Evolutionary conservation across 1,284 basidiomycete species (phyloP).

Genomic region (Pseudomicrostroma phylloplanum): DNA sequence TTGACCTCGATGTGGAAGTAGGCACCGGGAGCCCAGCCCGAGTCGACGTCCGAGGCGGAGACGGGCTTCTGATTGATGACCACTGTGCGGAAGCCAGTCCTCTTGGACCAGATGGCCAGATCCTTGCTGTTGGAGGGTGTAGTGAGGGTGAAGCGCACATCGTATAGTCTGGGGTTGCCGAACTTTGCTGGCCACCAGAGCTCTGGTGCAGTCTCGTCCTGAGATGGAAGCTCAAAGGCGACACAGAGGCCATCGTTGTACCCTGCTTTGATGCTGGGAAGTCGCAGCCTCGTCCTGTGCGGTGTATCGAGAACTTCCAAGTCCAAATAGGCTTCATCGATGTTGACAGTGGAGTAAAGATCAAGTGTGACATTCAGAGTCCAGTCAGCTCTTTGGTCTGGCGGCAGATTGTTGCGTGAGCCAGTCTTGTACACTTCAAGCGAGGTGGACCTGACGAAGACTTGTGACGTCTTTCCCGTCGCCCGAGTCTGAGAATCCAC

Average conservation of each 20-base stretch:
- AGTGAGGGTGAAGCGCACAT: constrained; percentile 16
- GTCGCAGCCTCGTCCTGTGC: constrained; percentile 13
- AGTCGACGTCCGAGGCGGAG: constrained; percentile 15
- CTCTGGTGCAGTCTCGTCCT: constrained; percentile 18
- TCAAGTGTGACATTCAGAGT: constrained; percentile 37
- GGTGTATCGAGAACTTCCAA: constrained; percentile 16
- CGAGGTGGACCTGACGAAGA: constrained; percentile 6
- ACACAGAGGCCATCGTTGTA: constrained; percentile 17
- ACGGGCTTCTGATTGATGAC: constrained; percentile 26
- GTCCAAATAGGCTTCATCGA: constrained; percentile 12
- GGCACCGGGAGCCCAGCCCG: constrained; percentile 23
- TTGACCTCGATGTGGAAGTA: constrained; percentile 33
- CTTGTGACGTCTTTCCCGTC: constrained; percentile 3
- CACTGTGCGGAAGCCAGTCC: constrained; percentile 35
- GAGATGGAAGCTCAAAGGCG: constrained; percentile 19
- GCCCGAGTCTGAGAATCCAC: neutral
- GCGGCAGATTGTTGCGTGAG: constrained; percentile 30
- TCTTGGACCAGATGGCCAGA: constrained; percentile 11
- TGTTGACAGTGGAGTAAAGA: constrained; percentile 12
- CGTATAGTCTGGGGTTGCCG: constrained; percentile 27
- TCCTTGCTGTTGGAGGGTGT: neutral
- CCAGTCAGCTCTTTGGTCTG: constrained; percentile 32
- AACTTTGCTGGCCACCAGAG: constrained; percentile 36
- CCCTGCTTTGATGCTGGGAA: constrained; percentile 16
- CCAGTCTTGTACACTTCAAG: constrained; percentile 33